Evolutionary conservation across 2,329 filamentous ascomycete genomes (phyloP).

Genomic region (Ilyonectria mors-panacis): DNA sequence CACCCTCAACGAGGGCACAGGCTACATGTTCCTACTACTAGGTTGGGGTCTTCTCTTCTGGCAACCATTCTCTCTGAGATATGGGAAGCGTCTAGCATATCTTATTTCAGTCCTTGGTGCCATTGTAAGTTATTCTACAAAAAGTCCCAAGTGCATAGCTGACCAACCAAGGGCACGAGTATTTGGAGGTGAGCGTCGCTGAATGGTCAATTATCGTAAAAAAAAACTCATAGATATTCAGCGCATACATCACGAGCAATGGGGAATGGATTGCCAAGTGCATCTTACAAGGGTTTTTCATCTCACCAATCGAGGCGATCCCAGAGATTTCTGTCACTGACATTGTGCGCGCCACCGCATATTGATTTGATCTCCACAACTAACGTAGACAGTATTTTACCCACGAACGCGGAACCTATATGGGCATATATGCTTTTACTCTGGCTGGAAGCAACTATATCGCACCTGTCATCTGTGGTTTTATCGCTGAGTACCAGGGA

Average conservation of each 20-base stretch:
- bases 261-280: slow-evolving; percentile 63
- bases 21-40: slow-evolving; percentile 60
- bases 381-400: slow-evolving; percentile 50
- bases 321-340: slow-evolving; percentile 62
- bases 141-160: not conserved
- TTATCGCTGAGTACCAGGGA: slow-evolving; percentile 59
- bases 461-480: slow-evolving; percentile 61
- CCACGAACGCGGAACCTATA: slow-evolving; percentile 61
- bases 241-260: slow-evolving; percentile 55
- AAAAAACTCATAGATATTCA: too few species aligned
- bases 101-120: slow-evolving; percentile 54
- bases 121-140: slow-evolving; percentile 38
- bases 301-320: slow-evolving; percentile 62
- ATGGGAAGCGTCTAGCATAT: slow-evolving; percentile 60
- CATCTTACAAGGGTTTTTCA: slow-evolving; percentile 61
- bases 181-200: slow-evolving; percentile 50
- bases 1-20: slow-evolving; percentile 57
- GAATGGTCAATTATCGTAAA: too few species aligned
- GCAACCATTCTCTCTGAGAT: slow-evolving; percentile 63
- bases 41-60: slow-evolving; percentile 63
- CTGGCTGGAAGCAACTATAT: slow-evolving; percentile 60
- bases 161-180: slow-evolving; percentile 38
- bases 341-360: slow-evolving; percentile 43
- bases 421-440: slow-evolving; percentile 59
- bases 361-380: fast-evolving